A percentile compares a stretch with the other conserved stretches of the same genome.
Conservation (phyloP, 2,329 filamentous ascomycete genomes). For the Fusarium staphyleae region DNA sequence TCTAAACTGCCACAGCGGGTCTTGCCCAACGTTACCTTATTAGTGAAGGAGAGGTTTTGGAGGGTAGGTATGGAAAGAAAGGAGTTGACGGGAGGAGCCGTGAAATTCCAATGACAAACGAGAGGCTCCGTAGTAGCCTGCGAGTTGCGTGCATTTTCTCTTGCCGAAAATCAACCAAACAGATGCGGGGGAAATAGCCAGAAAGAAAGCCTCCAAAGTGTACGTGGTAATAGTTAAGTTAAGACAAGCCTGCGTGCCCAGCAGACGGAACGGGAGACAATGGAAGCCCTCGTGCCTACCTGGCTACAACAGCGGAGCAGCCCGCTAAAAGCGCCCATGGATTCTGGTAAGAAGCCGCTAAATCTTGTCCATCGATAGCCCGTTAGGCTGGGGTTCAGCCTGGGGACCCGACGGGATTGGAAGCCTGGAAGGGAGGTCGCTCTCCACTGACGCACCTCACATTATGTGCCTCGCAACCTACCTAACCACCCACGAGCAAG, state of each 20-base stretch:
- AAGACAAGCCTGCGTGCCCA: background rate
- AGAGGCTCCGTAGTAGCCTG: background rate
- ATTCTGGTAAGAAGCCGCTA: slow-evolving; percentile 5
- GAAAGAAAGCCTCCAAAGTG: slow-evolving; percentile 4
- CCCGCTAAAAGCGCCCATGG: slow-evolving; percentile 7
- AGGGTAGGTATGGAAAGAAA: too few relatives aligned
- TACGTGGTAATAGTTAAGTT: background rate
- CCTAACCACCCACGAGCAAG: slow-evolving; percentile 2
- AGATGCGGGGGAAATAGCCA: background rate
- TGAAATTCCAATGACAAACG: too few relatives aligned
- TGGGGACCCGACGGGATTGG: background rate
- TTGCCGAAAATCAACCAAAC: slow-evolving; percentile 2
- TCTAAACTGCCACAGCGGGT: slow-evolving; percentile 13
- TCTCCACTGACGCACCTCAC: slow-evolving; percentile 26
- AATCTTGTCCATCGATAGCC: slow-evolving; percentile 2
- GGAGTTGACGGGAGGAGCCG: too few relatives aligned
- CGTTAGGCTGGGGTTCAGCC: background rate
- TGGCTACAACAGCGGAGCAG: background rate
- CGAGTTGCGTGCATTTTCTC: slow-evolving; percentile 2
- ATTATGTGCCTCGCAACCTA: slow-evolving; percentile 5
- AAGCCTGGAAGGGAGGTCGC: slow-evolving; percentile 5
- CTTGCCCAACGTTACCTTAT: too few relatives aligned
- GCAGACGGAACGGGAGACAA: background rate
- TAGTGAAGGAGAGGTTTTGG: too few relatives aligned
- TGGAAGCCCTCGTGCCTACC: slow-evolving; percentile 1